A percentile compares a stretch with the other conserved stretches of the same genome.
phyloP scores from a whole-genome alignment of 805 yeast genomes.

The Lachancea nothofagi region DNA sequence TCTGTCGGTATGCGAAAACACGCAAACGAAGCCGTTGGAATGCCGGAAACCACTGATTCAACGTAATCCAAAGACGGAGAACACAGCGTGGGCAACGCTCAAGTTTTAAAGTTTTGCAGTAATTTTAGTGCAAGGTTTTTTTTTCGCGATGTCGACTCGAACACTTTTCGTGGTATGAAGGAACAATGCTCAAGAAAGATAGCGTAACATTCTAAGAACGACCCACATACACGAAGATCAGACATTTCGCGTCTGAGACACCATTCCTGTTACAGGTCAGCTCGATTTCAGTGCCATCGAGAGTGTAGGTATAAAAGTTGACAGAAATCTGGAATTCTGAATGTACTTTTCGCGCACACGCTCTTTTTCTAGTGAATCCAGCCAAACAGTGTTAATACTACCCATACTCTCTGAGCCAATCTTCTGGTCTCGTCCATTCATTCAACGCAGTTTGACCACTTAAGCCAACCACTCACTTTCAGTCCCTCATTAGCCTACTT shows the following conservation, averaged over 20 bases:
- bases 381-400: slow-evolving; percentile 2
- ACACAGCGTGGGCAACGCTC: too few relatives aligned
- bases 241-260: slow-evolving; percentile 4
- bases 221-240: background rate
- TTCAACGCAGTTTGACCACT: slow-evolving; percentile 8
- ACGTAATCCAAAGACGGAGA: too few relatives aligned
- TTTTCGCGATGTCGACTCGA: too few relatives aligned
- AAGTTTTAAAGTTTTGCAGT: too few relatives aligned
- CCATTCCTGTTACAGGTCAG: background rate
- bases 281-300: background rate
- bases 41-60: too few relatives aligned
- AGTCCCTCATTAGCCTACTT: background rate
- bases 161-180: slow-evolving; percentile 2
- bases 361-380: background rate
- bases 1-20: slow-evolving; percentile 2
- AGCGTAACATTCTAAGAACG: background rate
- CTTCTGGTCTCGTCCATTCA: slow-evolving; percentile 25
- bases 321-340: background rate
- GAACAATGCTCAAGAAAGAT: background rate
- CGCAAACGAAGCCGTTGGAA: too few relatives aligned
- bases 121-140: too few relatives aligned
- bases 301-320: slow-evolving; percentile 1
- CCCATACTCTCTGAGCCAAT: slow-evolving; percentile 15
- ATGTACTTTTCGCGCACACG: slow-evolving; percentile 4
- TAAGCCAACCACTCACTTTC: slow-evolving; percentile 5